Conservation (phyloP, 306 rosid species). For the Potentilla sterilis region DNA sequence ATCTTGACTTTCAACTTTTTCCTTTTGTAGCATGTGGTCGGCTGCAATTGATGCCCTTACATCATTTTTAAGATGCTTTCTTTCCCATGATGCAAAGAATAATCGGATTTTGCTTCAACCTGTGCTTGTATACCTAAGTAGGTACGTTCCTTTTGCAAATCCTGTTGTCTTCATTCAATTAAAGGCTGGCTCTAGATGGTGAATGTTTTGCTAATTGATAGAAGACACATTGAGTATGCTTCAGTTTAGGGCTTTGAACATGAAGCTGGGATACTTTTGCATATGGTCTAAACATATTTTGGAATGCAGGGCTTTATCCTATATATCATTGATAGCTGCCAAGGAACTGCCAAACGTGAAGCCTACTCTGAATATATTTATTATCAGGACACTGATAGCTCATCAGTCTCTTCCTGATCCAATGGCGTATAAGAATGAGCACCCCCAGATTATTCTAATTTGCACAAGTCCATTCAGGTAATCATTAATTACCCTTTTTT, state of each 20-base stretch:
- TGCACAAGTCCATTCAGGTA: conserved; percentile 95
- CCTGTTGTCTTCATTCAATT: neutral
- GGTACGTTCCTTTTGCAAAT: conserved; percentile 45
- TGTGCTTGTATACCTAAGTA: conserved; percentile 80
- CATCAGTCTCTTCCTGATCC: conserved; percentile 93
- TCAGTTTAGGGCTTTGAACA: conserved; percentile 17
- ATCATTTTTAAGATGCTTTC: conserved; percentile 77
- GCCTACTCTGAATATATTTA: conserved; percentile 62
- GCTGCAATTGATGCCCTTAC: conserved; percentile 90
- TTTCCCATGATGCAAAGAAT: conserved; percentile 48
- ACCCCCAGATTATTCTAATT: conserved; percentile 66
- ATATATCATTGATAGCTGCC: conserved; percentile 53
- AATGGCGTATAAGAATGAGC: conserved; percentile 68
- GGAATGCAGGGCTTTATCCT: conserved; percentile 77
- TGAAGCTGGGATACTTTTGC: conserved; percentile 13
- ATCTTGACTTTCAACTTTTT: conserved; percentile 11
- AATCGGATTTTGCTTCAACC: conserved; percentile 81
- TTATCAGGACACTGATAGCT: conserved; percentile 70
- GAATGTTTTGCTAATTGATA: neutral
- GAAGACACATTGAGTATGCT: conserved; percentile 4
- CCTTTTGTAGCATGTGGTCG: conserved; percentile 83
- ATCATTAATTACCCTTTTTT: conserved; percentile 14
- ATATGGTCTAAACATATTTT: conserved; percentile 22
- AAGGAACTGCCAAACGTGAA: conserved; percentile 58
- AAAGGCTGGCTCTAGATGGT: neutral